phyloP scores from a whole-genome alignment of 768 basidiomycete genomes.

The Hysterangium stoloniferum region DNA sequence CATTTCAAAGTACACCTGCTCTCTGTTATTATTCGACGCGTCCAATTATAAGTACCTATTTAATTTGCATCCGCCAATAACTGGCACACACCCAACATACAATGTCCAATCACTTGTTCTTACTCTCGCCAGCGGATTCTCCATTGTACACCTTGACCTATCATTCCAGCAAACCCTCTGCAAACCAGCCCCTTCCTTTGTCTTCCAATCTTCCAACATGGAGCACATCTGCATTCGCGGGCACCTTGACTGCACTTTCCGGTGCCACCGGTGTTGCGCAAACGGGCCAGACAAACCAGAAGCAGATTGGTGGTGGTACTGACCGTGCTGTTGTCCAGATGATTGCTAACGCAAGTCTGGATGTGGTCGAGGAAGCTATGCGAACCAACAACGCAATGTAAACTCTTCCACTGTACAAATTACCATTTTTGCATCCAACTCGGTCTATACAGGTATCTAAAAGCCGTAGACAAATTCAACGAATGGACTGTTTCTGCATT shows the following conservation, averaged over 20 bases:
- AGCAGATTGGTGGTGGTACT: conserved; percentile 65
- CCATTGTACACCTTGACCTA: conserved; percentile 81
- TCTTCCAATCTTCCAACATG: conserved; percentile 81
- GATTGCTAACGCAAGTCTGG: conserved; percentile 95
- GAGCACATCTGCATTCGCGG: conserved; percentile 89
- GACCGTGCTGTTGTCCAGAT: conserved; percentile 94
- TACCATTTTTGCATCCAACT: conserved; percentile 12
- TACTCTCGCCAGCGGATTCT: conserved; percentile 80
- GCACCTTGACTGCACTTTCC: conserved; percentile 78
- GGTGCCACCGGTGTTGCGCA: conserved; percentile 75
- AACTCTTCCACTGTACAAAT: conserved; percentile 20
- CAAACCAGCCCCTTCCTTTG: conserved; percentile 54
- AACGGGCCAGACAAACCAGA: conserved; percentile 45
- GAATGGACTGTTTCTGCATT: conserved; percentile 98
- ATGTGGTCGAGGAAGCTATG: conserved; percentile 91
- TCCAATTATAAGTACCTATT: too few relatives aligned
- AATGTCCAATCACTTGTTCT: conserved; percentile 85
- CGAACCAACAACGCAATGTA: conserved; percentile 74
- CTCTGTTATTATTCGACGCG: too few relatives aligned
- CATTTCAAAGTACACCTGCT: too few relatives aligned
- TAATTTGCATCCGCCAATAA: too few relatives aligned
- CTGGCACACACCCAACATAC: too few relatives aligned
- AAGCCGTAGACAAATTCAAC: conserved; percentile 94
- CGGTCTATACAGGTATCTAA: conserved; percentile 67
- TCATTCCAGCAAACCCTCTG: conserved; percentile 66